phyloP scores from a whole-genome alignment of 2,329 filamentous ascomycete genomes.

The Penicillium oxalicum region DNA sequence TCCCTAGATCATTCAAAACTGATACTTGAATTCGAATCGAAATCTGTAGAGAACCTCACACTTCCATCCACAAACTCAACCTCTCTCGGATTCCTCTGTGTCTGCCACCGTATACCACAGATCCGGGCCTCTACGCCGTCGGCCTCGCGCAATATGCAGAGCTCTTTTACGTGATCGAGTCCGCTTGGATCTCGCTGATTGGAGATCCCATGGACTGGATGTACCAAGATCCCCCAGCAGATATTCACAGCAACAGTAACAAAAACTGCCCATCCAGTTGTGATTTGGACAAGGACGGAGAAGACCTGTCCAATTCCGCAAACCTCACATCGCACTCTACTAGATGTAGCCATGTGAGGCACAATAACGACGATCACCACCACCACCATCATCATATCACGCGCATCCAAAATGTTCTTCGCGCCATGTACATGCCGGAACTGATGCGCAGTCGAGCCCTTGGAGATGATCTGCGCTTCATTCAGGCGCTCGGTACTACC shows the following conservation, averaged over 20 bases:
- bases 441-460: slow-evolving; percentile 5
- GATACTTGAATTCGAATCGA: no score
- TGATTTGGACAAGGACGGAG: no score
- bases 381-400: no score
- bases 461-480: slow-evolving; percentile 6
- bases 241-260: not conserved
- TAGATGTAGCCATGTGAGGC: no score
- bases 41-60: slow-evolving; percentile 7
- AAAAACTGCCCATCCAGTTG: no score
- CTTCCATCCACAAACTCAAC: slow-evolving; percentile 12
- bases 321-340: no score
- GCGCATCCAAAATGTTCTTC: slow-evolving; percentile 6
- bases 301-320: no score
- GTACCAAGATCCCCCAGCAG: not conserved
- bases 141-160: slow-evolving; percentile 14
- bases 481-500: not conserved
- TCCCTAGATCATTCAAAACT: no score
- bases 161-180: slow-evolving; percentile 10
- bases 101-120: slow-evolving; percentile 2
- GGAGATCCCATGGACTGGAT: slow-evolving; percentile 12
- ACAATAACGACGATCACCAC: not conserved
- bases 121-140: slow-evolving; percentile 3
- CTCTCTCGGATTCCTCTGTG: slow-evolving; percentile 10
- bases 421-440: slow-evolving; percentile 9
- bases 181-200: slow-evolving; percentile 8